Evolutionary conservation across 228 moss, liverwort and hornwort genomes (phyloP), one percentile per base, ranked within the genome.

Genomic region (Sphagnum magellanicum): DNA sequence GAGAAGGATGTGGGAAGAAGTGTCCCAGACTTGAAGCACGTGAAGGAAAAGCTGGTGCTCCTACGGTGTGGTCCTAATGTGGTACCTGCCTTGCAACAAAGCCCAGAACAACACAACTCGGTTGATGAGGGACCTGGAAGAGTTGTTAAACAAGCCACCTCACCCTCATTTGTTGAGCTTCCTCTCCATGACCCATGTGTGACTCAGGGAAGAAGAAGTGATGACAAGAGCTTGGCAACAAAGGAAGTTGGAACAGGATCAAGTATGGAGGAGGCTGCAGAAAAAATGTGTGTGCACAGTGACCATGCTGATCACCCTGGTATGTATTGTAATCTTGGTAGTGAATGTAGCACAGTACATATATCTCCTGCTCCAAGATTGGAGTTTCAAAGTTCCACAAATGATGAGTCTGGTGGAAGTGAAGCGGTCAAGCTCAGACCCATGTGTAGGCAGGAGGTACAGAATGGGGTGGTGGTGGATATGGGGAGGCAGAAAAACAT

Each of bases 41-140:
- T 84, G 4, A 77, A 77, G 60, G 84, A 80, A 64, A 80, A 75
- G 66, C 59, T 84, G 52, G 71, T 77, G 52, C 84, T 75, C 68
- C 67, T 84, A 16, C 74, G 71, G 65, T 32, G 32, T 32, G 32
- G 32, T 32, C 32, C 32, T 32, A 32, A 32, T 32, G 32, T 32
- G 32, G 32, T 32, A 32, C 32, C 32, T 32, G 32, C 32, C 32
- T 32, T 32, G 32, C 32, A 32, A 32, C 32, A 32, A 32, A 32
- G 32, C 32, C 32, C 32, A 2, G 32, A 32, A 32, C 32, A 32
- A 32, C 32, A 32, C 32, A 32, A 32, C 32, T 32, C 0, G 32
- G 32, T 32, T 32, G 32, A 32, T 3, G 3, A 32, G 32, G 32
- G 32, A 32, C 32, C 32, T 32, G 32, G 32, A 32, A 32, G 3